These are phyloP conservation scores for Acer negundo DNA, from an alignment of 345 rosid species.

Conservation along the genomic window DNA sequence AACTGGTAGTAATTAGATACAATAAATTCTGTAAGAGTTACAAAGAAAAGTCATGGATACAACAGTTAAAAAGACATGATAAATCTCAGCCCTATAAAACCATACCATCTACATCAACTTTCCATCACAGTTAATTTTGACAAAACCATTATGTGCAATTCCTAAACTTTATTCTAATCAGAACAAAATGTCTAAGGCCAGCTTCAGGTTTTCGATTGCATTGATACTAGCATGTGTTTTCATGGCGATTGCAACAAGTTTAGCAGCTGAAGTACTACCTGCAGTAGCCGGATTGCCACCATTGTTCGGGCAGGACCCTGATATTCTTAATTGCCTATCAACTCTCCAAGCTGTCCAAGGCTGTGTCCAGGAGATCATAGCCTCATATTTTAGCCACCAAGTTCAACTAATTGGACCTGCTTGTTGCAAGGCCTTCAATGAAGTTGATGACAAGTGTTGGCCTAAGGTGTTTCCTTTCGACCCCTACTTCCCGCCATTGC, in stretches of 20 bases:
- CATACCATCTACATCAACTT: background rate
- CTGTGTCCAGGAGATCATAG: background rate
- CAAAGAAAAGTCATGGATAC: background rate
- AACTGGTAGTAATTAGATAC: background rate
- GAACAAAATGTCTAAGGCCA: background rate
- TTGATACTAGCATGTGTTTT: background rate
- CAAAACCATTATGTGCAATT: too few species aligned
- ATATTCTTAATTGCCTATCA: background rate
- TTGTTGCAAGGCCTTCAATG: conserved; percentile 16
- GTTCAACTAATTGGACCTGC: background rate
- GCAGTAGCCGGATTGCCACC: background rate
- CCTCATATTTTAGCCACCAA: background rate
- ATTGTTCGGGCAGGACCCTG: background rate
- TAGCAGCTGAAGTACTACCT: background rate
- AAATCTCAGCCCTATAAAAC: background rate
- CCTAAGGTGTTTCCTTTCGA: conserved; percentile 10
- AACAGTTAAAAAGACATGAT: background rate
- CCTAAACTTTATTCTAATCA: background rate
- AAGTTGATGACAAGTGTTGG: background rate
- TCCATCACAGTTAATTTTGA: too few species aligned
- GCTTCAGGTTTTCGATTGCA: background rate
- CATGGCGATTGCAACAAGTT: background rate
- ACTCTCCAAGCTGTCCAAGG: background rate
- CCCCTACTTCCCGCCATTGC: conserved; percentile 12
- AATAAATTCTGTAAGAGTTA: background rate